Evolutionary conservation across 768 basidiomycete genomes (phyloP).

Genomic region (Boletus sp.): DNA sequence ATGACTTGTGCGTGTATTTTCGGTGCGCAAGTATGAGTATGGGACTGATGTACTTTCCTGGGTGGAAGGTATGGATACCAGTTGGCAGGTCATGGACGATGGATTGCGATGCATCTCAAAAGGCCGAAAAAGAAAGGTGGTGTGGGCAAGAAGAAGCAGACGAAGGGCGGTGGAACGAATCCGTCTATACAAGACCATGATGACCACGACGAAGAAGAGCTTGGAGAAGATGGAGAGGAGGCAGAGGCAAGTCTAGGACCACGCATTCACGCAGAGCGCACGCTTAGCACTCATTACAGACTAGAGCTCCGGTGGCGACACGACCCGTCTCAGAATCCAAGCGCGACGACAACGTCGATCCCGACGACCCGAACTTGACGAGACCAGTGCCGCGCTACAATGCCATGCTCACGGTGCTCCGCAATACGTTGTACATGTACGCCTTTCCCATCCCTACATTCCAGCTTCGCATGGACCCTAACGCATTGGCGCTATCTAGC

Average conservation of each 20-base stretch:
- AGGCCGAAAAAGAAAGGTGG: constrained; percentile 54
- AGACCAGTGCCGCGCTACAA: constrained; percentile 78
- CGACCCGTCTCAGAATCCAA: not conserved
- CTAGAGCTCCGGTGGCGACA: not conserved
- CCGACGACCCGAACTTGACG: constrained; percentile 64
- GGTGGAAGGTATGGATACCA: constrained; percentile 76
- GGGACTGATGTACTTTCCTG: not conserved
- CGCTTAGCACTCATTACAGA: not conserved
- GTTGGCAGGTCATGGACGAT: constrained; percentile 67
- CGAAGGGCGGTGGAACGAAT: not conserved
- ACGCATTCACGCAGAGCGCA: not conserved
- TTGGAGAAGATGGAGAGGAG: constrained; percentile 13
- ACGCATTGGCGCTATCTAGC: constrained; percentile 33
- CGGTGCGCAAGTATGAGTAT: not conserved
- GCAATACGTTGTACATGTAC: constrained; percentile 84
- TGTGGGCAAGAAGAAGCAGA: constrained; percentile 41
- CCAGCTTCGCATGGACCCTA: not conserved
- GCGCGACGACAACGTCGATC: constrained; percentile 43
- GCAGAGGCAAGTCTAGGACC: constrained; percentile 5
- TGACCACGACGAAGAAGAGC: constrained; percentile 15
- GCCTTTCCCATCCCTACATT: constrained; percentile 20
- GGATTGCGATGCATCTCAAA: constrained; percentile 74
- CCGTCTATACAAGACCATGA: not conserved
- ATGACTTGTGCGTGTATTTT: constrained; percentile 56
- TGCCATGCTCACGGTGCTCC: constrained; percentile 81